Evolutionary conservation across 139 green algal species (phyloP), one percentile per base, ranked within the genome.

Genomic region (Picochlorum sp.): DNA sequence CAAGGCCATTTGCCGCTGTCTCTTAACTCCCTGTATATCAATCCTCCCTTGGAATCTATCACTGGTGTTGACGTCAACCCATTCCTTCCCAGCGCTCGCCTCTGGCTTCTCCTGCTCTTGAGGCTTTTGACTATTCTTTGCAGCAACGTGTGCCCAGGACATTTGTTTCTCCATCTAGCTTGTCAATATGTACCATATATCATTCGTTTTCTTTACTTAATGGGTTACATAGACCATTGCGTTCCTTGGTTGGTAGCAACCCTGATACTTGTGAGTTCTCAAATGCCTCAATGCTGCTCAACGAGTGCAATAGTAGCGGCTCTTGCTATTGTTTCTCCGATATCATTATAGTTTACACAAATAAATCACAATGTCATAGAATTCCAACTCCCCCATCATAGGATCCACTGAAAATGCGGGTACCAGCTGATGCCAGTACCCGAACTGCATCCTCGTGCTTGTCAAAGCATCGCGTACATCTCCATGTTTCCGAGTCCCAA

Each of bases 301-400:
- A 30, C 28, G 28, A 30, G 28, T 30, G 28, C 28, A 30, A 28
- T 28, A 5, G 26, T 28, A 28, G 26, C 26, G 0, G 2, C 28
- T 30, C 28, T 30, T 5, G 28, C 28, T 7, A 30, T 30, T 4
- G 28, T 30, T 30, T 30, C 28, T 28, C 24, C 2, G 24, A 28
- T 30, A 30, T 30, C 28, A 5, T 30, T 7, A 7, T 41, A 14
- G 1, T 4, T 41, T 41, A 41, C 34, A 41, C 7, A 41, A 41
- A 63, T 37, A 37, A 58, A 21, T 21, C 28, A 20, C 34, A 41
- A 41, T 41, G 0, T 59, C 52, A 78, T 86, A 87, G 95, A 16
- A 96, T 80, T 6, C 91, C 91, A 38, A 97, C 88, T 46, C 77
- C 86, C 28, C 91, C 91, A 63, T 97, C 91, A 64, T 96, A 97